Evolutionary conservation across 768 basidiomycete species (phyloP).

Genomic region (Agrocybe chaxingu): DNA sequence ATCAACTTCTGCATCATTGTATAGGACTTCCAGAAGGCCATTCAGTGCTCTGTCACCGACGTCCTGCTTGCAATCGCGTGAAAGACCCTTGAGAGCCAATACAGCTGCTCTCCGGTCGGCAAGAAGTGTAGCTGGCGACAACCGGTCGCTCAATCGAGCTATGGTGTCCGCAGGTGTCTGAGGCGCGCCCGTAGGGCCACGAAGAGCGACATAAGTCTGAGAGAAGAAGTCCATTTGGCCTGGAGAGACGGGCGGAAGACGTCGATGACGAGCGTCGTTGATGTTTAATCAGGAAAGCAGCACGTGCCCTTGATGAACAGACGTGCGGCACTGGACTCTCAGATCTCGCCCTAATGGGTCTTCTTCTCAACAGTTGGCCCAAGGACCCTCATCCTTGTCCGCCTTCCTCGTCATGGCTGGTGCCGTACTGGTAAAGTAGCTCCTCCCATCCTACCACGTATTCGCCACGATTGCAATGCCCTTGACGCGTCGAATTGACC

Average conservation of each 20-base stretch:
- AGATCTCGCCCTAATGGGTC: too few species aligned
- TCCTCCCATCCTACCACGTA: too few species aligned
- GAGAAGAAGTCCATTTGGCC: constrained; percentile 75
- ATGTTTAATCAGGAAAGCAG: too few species aligned
- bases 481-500: constrained; percentile 8
- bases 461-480: neutral
- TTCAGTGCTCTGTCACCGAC: constrained; percentile 77
- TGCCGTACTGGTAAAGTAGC: too few species aligned
- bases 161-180: constrained; percentile 88
- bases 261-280: too few species aligned
- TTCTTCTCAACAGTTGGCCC: too few species aligned
- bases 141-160: constrained; percentile 79
- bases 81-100: constrained; percentile 89
- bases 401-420: too few species aligned
- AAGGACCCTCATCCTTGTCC: too few species aligned
- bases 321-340: too few species aligned
- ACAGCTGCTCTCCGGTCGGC: constrained; percentile 93
- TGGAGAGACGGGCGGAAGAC: too few species aligned
- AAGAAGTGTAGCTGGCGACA: constrained; percentile 85
- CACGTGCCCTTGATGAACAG: too few species aligned
- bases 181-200: constrained; percentile 78
- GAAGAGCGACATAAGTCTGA: constrained; percentile 81
- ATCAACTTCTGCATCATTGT: constrained; percentile 88
- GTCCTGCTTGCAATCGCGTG: constrained; percentile 87
- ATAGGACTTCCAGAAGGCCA: constrained; percentile 76